Conservation (phyloP, 1,139 yeast species). For the Taiozyma onychis region DNA sequence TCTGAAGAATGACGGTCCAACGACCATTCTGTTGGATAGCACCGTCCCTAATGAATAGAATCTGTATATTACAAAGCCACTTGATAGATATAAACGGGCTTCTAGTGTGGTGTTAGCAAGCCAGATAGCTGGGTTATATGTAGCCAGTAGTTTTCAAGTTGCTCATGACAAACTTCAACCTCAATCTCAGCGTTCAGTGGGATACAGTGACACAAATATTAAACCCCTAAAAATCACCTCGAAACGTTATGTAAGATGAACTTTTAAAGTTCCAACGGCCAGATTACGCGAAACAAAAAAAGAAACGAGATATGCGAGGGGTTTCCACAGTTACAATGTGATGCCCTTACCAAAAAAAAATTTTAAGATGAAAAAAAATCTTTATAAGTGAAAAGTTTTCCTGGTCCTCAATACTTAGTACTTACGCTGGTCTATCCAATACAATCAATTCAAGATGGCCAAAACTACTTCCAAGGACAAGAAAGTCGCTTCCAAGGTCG, state of each 20-base stretch:
- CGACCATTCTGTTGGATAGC: slow-evolving; percentile 33
- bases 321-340: background rate
- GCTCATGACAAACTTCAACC: background rate
- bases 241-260: no score
- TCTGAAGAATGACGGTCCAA: slow-evolving; percentile 63
- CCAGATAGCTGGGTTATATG: no score
- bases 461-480: slow-evolving; percentile 20
- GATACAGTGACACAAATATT: no score
- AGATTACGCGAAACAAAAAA: background rate
- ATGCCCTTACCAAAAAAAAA: background rate
- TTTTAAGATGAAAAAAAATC: slow-evolving; percentile 8
- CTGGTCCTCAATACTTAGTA: slow-evolving; percentile 6
- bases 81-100: no score
- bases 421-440: background rate
- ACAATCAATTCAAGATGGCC: slow-evolving; percentile 17
- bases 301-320: background rate
- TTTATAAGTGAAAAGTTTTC: slow-evolving; percentile 2
- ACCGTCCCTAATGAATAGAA: slow-evolving; percentile 17
- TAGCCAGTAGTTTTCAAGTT: no score
- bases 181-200: no score
- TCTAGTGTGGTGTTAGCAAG: no score
- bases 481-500: slow-evolving; percentile 16
- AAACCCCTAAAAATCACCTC: no score
- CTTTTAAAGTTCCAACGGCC: background rate
- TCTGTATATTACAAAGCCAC: background rate